Evolutionary conservation across 306 rosid species (phyloP), one percentile per base, ranked within the genome.

Genomic region (Pachyrhizus erosus): DNA sequence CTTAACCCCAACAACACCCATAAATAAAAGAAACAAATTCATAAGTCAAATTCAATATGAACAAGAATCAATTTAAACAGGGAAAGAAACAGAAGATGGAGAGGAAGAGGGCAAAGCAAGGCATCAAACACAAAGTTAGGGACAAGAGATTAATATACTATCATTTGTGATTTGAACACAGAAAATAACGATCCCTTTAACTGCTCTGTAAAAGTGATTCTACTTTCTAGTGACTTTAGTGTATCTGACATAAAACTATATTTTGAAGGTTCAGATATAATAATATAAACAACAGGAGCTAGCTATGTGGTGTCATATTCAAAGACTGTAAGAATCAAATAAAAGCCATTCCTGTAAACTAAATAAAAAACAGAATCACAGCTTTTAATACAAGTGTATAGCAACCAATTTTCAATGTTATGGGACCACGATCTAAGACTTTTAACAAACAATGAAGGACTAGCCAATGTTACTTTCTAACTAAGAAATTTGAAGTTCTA

Each of bases 161-260:
- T 60, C 33, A 60, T 58, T 23, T 55, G 64, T 55, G 29, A 21
- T 21, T 5, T 64, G 27, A 34, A 3, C 31, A 73, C 21, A 34
- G 21, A 34, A 75, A 14, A 65, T 58, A 76, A 76, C 33, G 14
- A 68, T 34, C 66, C 13, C 11, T 20, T 76, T 70, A 46, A 57
- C 20, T 33, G 21, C 7, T 69, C 24, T 68, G 21, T 65, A 7
- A 65, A 33, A 33, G 43, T 31, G 46, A 31, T n/a, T n/a, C n/a
- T n/a, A n/a, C 45, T 26, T 65, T 34, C 45, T n/a, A 17, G 7
- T 31, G 45, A 33, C 14, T 45, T 65, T 65, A 34, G 11, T 7
- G 24, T 37, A 65, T 33, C 26, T n/a, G 45, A 33, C 26, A 34
- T 33, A 33, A 31, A 65, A 34, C 45, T 65, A 42, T 12, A 69